These are phyloP conservation scores for Ophidiomyces ophidiicola DNA, from an alignment of 2,329 filamentous ascomycete genomes.

Conservation along the genomic window DNA sequence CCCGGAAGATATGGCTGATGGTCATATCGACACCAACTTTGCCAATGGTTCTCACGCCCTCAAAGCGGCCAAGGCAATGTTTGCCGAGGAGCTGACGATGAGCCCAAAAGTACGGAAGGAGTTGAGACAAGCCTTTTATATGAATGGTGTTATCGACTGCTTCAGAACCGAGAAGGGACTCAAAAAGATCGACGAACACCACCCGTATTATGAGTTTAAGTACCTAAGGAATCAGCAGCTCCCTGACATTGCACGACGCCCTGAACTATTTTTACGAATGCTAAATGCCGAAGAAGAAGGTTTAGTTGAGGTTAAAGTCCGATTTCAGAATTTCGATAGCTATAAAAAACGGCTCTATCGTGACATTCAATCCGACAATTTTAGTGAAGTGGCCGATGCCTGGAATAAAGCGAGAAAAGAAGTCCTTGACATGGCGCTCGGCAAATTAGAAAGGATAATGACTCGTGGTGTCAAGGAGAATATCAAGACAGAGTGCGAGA, in stretches of 20 bases:
- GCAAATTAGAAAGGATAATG: conserved; percentile 71
- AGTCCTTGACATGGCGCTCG: conserved; percentile 67
- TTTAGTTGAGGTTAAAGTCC: conserved; percentile 71
- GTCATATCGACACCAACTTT: conserved; percentile 59
- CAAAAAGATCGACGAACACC: conserved; percentile 83
- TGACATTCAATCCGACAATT: conserved; percentile 88
- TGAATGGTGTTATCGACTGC: conserved; percentile 72
- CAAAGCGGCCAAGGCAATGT: conserved; percentile 70
- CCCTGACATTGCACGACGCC: conserved; percentile 63
- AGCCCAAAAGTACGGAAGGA: conserved; percentile 83
- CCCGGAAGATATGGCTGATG: conserved; percentile 79
- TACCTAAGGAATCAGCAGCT: conserved; percentile 87
- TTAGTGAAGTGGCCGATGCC: conserved; percentile 83
- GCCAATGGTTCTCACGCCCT: conserved; percentile 64
- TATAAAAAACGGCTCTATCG: conserved; percentile 66
- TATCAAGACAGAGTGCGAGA: conserved; percentile 84
- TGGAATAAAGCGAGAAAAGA: conserved; percentile 86
- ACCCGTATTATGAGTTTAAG: conserved; percentile 96
- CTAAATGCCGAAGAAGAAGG: conserved; percentile 92
- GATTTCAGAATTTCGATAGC: conserved; percentile 60
- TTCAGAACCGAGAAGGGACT: conserved; percentile 86
- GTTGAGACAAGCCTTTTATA: conserved; percentile 71
- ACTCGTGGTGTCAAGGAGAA: conserved; percentile 90
- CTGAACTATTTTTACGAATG: conserved; percentile 92
- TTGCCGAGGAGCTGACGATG: conserved; percentile 76